Base-by-base conservation (phyloP, 805 yeast genomes). In the Metschnikowia continentalis region DNA sequence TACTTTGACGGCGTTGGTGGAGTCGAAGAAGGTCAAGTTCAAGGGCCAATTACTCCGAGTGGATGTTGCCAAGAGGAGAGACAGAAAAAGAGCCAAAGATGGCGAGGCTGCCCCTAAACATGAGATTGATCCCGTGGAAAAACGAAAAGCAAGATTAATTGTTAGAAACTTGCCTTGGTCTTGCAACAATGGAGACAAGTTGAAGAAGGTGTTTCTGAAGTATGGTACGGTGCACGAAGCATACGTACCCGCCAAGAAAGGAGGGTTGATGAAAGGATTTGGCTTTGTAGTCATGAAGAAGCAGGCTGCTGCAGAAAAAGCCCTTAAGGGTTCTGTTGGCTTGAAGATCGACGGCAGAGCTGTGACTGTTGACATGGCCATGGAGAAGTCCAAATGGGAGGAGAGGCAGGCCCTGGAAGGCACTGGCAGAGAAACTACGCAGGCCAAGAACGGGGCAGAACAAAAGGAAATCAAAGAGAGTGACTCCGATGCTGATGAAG, bases 151-250 rank as follows among this genome's bases (percentile, higher is more conserved):
- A 2, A 82, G 96, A 59, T 73, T 94, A 52, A 90, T 94, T 58
- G 77, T 94, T 36, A 80, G 99, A 64, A 94, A 94, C 66, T 79
- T 94, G 68, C 99, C 99, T 11, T 94, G 99, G 99, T 85, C 96
- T 14, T 84, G 94, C 42, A 82, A 92, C 64, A 83, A 85, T 53
- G 85, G 95, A 4, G 81, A 81, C 4, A 82, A 80, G 49, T 75
- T 94, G 61, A 83, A 79, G 62, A 83, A 83, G 59, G 62, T 83
- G 6, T 94, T 94, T 64, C 70, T 77, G 51, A 82, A 82, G 61
- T 94, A 73, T 64, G 99, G 99, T 47, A 84, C 87, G 30, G 96
- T 94, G 35, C 82, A 81, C 23, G 96, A 90, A 62, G 96, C 92
- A 0, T 82, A 83, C 58, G 89, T 94, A 58, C 99, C 99, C 43